phyloP scores from a whole-genome alignment of 805 yeast species.

The Candida dajiaensis region DNA sequence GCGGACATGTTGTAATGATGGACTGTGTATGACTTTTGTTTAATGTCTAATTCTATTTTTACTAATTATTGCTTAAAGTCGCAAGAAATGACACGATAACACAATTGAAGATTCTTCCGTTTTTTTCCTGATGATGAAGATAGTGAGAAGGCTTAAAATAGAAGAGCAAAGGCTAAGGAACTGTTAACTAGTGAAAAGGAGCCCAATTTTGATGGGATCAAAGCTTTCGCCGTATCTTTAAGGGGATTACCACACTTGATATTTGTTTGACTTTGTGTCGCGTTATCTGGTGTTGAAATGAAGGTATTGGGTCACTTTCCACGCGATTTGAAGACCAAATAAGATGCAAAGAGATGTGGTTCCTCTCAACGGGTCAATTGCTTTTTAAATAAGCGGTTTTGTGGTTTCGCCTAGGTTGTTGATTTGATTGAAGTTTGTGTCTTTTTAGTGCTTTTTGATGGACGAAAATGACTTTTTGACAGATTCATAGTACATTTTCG shows the following conservation, averaged over 20 bases:
- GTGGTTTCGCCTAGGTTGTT: background rate
- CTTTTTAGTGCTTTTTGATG: background rate
- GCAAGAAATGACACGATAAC: background rate
- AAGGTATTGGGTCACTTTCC: background rate
- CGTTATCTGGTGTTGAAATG: background rate
- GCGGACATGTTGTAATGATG: constrained; percentile 4
- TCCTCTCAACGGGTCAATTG: background rate
- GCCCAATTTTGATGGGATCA: background rate
- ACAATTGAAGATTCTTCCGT: background rate
- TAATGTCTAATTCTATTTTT: background rate
- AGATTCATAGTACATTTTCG: background rate
- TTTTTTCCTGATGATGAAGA: background rate
- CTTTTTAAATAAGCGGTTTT: background rate
- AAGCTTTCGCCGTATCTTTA: background rate
- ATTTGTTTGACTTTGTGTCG: background rate
- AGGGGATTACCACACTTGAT: background rate
- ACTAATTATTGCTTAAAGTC: background rate
- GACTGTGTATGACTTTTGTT: too few relatives aligned
- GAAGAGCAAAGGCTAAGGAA: too few relatives aligned
- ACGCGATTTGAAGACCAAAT: background rate
- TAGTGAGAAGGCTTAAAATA: background rate
- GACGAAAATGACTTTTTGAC: background rate
- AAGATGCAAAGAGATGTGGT: background rate
- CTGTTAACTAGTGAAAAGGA: too few relatives aligned
- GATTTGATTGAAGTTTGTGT: background rate